Percentiles rank a stretch among this genome's conserved stretches.
These are phyloP conservation scores for Melanogaster broomeanus DNA, from an alignment of 768 basidiomycete genomes.

Conservation along the genomic window DNA sequence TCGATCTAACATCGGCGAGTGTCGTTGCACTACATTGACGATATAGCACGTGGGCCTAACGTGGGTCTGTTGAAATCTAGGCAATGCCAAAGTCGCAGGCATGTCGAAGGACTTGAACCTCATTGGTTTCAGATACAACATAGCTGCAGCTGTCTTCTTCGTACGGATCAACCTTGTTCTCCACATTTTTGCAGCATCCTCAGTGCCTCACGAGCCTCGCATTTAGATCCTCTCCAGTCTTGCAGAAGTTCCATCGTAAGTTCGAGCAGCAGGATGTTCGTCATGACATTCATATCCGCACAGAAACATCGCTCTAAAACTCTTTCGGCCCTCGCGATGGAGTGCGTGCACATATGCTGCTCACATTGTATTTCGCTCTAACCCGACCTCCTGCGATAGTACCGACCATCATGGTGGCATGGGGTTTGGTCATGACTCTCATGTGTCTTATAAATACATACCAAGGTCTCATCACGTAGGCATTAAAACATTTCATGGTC, in stretches of 20 bases:
- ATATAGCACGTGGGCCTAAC: background rate
- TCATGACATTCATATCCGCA: constrained; percentile 2
- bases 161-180: constrained; percentile 12
- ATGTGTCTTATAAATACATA: constrained; percentile 40
- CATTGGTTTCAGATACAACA: constrained; percentile 36
- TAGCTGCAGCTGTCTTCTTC: constrained; percentile 41
- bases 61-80: constrained; percentile 16
- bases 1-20: constrained; percentile 46
- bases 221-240: constrained; percentile 37
- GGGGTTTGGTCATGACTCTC: constrained; percentile 41
- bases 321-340: constrained; percentile 38
- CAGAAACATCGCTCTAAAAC: constrained; percentile 40
- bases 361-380: constrained; percentile 1
- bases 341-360: constrained; percentile 22
- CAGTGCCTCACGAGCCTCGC: background rate
- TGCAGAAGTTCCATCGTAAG: constrained; percentile 41
- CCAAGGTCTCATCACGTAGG: constrained; percentile 33
- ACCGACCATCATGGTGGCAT: constrained; percentile 39
- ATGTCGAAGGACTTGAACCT: constrained; percentile 41
- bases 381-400: constrained; percentile 29
- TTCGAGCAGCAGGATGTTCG: background rate
- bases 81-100: constrained; percentile 47
- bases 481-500: background rate
- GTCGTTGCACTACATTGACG: background rate
- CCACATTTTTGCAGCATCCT: background rate